Percentiles rank a stretch among this genome's conserved stretches.
These are phyloP conservation scores for Penicillium sp. DNA, from an alignment of 2,329 filamentous ascomycete genomes.

Conservation along the genomic window DNA sequence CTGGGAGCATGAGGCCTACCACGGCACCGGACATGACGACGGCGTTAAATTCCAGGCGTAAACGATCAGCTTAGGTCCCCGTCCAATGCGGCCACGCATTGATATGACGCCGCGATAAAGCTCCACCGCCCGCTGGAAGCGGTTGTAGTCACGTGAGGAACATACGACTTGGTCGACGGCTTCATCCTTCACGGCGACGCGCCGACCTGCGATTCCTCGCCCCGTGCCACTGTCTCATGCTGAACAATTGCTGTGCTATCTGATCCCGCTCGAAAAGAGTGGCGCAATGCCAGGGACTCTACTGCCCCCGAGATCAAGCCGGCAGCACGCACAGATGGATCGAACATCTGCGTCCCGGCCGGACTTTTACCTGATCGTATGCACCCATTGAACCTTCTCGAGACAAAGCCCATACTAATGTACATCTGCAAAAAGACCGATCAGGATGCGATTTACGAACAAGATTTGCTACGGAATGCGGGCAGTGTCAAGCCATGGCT, in stretches of 20 bases:
- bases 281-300: slow-evolving; percentile 56
- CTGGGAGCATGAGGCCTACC: slow-evolving; percentile 19
- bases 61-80: slow-evolving; percentile 14
- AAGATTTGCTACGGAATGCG: slow-evolving; percentile 85
- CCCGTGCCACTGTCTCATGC: slow-evolving; percentile 29
- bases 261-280: slow-evolving; percentile 44
- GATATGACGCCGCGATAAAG: slow-evolving; percentile 36
- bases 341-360: slow-evolving; percentile 45
- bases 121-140: slow-evolving; percentile 29
- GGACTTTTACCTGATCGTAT: slow-evolving; percentile 52
- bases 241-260: slow-evolving; percentile 36
- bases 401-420: slow-evolving; percentile 33
- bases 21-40: slow-evolving; percentile 42
- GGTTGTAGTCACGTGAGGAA: slow-evolving; percentile 27
- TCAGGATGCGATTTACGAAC: slow-evolving; percentile 94
- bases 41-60: slow-evolving; percentile 17
- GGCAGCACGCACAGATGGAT: slow-evolving; percentile 50
- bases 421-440: slow-evolving; percentile 63
- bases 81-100: slow-evolving; percentile 28
- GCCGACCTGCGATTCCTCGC: slow-evolving; percentile 30
- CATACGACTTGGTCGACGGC: slow-evolving; percentile 30
- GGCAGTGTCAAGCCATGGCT: slow-evolving; percentile 93
- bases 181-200: slow-evolving; percentile 30
- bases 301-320: slow-evolving; percentile 50
- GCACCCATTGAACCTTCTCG: slow-evolving; percentile 21